Evolutionary conservation across 805 yeast genomes (phyloP).

Genomic region (Lipomyces sp.): DNA sequence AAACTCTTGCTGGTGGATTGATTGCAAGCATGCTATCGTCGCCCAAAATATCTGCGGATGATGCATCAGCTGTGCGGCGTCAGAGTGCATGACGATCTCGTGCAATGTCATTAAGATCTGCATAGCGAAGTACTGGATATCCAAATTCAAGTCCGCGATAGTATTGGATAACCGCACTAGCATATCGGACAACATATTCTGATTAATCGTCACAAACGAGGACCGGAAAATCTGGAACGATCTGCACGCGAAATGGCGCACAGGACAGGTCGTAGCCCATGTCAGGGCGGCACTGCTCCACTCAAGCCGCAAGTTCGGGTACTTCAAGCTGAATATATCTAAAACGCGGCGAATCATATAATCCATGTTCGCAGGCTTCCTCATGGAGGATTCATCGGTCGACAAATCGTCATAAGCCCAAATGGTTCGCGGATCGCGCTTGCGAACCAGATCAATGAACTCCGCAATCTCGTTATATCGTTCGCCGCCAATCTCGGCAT

Average conservation of each 20-base stretch:
- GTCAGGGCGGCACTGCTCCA: slow-evolving; percentile 82
- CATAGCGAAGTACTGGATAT: slow-evolving; percentile 95
- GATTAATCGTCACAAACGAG: slow-evolving; percentile 74
- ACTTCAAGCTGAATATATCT: slow-evolving; percentile 48
- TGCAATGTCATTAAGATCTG: slow-evolving; percentile 94
- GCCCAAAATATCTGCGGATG: slow-evolving; percentile 97
- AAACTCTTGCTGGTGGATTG: slow-evolving; percentile 90
- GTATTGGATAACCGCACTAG: slow-evolving; percentile 89
- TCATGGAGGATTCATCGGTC: slow-evolving; percentile 70
- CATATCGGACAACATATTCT: slow-evolving; percentile 88
- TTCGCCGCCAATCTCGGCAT: slow-evolving; percentile 37
- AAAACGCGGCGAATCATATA: slow-evolving; percentile 60
- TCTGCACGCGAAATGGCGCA: slow-evolving; percentile 92
- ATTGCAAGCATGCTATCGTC: slow-evolving; percentile 82
- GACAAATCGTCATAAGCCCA: slow-evolving; percentile 89
- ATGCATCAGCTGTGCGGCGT: slow-evolving; percentile 70
- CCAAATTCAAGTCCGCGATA: slow-evolving; percentile 80
- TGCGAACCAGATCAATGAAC: slow-evolving; percentile 56
- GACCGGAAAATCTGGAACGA: slow-evolving; percentile 92
- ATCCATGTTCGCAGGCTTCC: slow-evolving; percentile 87
- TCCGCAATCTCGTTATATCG: slow-evolving; percentile 41
- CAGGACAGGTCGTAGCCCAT: slow-evolving; percentile 98
- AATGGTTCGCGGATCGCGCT: slow-evolving; percentile 49
- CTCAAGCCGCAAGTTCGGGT: slow-evolving; percentile 58
- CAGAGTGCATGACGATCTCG: slow-evolving; percentile 83